Evolutionary conservation across 2,329 filamentous ascomycete genomes (phyloP).

Genomic region (Decorospora gaudefroyi): DNA sequence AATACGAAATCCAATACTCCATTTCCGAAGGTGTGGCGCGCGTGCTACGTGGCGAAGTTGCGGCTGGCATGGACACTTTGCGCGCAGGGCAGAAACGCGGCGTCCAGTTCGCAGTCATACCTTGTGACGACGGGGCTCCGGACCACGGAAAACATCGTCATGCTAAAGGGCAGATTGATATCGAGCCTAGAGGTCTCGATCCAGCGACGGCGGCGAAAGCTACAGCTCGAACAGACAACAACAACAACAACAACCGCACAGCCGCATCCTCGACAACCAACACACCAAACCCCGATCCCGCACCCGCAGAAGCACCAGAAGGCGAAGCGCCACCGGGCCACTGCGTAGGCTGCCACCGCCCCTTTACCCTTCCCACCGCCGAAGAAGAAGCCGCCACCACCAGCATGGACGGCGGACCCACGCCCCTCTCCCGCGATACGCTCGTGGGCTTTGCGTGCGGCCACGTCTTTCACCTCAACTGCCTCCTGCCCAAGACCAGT

Average conservation of each 20-base stretch:
- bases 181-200: conserved; percentile 38
- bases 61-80: conserved; percentile 77
- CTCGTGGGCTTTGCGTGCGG: conserved; percentile 81
- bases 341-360: conserved; percentile 40
- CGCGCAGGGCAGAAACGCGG: conserved; percentile 79
- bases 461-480: conserved; percentile 77
- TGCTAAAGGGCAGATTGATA: conserved; percentile 30
- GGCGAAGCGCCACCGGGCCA: conserved; percentile 42
- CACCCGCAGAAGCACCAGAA: conserved; percentile 22
- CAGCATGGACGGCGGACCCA: conserved; percentile 28
- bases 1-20: conserved; percentile 92
- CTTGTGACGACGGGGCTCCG: conserved; percentile 44
- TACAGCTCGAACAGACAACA: conserved; percentile 27
- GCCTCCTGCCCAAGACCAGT: conserved; percentile 60
- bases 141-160: conserved; percentile 17
- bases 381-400: conserved; percentile 33
- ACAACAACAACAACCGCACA: conserved; percentile 29
- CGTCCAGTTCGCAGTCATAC: conserved; percentile 81
- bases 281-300: conserved; percentile 30
- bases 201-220: conserved; percentile 30
- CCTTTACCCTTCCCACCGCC: conserved; percentile 39
- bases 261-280: conserved; percentile 26
- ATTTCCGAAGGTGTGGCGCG: conserved; percentile 88
- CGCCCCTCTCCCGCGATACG: conserved; percentile 58
- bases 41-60: conserved; percentile 86